These are phyloP conservation scores for Tuber brumale DNA, from an alignment of 495 filamentous ascomycete genomes.

Conservation along the genomic window DNA sequence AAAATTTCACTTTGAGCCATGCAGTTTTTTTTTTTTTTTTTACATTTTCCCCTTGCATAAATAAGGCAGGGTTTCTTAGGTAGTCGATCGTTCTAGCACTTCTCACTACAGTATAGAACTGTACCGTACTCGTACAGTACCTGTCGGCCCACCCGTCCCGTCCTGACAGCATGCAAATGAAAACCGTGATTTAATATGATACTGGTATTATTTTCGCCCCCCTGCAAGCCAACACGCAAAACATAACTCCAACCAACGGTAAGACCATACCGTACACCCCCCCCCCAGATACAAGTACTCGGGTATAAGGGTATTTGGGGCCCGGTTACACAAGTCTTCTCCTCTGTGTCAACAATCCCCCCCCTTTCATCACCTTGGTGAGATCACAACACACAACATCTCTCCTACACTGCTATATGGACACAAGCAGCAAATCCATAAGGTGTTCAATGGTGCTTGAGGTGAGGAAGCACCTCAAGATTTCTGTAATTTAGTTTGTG, in stretches of 20 bases:
- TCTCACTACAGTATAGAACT: background rate
- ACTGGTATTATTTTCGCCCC: background rate
- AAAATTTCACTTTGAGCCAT: background rate
- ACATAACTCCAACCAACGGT: background rate
- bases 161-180: background rate
- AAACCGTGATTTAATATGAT: background rate
- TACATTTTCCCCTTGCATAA: background rate
- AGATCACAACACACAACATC: too few relatives aligned
- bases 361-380: too few relatives aligned
- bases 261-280: background rate
- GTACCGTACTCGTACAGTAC: too few relatives aligned
- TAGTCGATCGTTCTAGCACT: background rate
- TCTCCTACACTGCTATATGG: too few relatives aligned
- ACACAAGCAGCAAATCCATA: too few relatives aligned
- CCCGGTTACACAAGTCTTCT: too few relatives aligned
- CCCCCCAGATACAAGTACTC: background rate
- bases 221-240: background rate
- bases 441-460: too few relatives aligned
- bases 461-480: too few relatives aligned
- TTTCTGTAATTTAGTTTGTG: too few relatives aligned
- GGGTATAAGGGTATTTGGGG: too few relatives aligned
- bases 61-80: background rate
- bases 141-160: background rate
- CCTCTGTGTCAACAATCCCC: too few relatives aligned
- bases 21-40: background rate